Evolutionary conservation across 176 grass and related monocot species (phyloP).

Genomic region (Triticum aestivum): IWGSC_CS_RefSeq_v2.1 NC_057808.1:370144177-370144676

Average conservation of each 20-base stretch:
- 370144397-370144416: background rate
- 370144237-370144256: background rate
- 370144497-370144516: constrained; percentile 5
- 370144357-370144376: constrained; percentile 23
- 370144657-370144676: no score
- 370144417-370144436: background rate
- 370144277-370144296: background rate
- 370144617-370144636: background rate
- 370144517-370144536: constrained; percentile 8
- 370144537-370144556: constrained; percentile 32
- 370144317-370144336: constrained; percentile 7
- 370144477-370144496: background rate
- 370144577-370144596: background rate
- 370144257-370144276: background rate
- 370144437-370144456: background rate
- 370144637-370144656: no score
- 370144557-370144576: background rate
- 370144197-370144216: constrained; percentile 3
- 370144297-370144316: background rate
- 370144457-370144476: background rate
- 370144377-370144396: constrained; percentile 27
- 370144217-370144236: background rate
- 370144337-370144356: constrained; percentile 11
- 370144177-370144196: background rate
- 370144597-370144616: background rate